Conservation (phyloP, 768 basidiomycete species). For the Mycena rebaudengoi region DNA sequence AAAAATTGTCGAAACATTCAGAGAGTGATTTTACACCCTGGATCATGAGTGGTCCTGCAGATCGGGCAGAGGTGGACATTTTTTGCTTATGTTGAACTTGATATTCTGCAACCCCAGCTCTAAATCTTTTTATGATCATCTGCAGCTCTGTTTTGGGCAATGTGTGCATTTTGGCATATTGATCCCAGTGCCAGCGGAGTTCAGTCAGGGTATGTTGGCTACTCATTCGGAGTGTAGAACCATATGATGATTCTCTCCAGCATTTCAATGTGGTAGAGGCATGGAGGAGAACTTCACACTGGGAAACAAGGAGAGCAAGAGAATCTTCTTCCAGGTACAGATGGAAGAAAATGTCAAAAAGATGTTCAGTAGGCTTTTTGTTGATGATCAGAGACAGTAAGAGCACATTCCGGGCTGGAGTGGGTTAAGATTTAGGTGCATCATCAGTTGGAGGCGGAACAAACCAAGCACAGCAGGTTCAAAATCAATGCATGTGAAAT, state of each 20-base stretch:
- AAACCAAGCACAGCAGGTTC: constrained; percentile 57
- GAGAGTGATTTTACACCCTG: constrained; percentile 21
- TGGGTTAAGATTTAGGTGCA: neutral
- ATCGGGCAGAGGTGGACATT: constrained; percentile 29
- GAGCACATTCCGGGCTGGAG: constrained; percentile 56
- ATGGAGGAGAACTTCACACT: constrained; percentile 48
- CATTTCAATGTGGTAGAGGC: constrained; percentile 40
- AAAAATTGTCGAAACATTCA: constrained; percentile 42
- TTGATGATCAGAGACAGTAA: constrained; percentile 54
- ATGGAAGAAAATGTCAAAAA: constrained; percentile 60
- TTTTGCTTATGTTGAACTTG: neutral
- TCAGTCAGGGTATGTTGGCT: constrained; percentile 47
- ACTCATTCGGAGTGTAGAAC: constrained; percentile 46
- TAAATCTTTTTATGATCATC: constrained; percentile 6
- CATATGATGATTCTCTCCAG: constrained; percentile 52
- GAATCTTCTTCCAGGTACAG: constrained; percentile 50
- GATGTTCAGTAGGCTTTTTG: constrained; percentile 22
- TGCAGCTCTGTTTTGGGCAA: constrained; percentile 30
- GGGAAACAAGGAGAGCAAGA: constrained; percentile 40
- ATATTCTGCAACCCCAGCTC: constrained; percentile 18
- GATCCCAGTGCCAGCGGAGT: constrained; percentile 50
- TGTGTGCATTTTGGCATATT: constrained; percentile 38
- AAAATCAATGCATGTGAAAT: constrained; percentile 60
- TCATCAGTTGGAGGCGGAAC: neutral
- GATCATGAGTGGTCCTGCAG: constrained; percentile 46